These are phyloP conservation scores for Tulasnella sp. DNA, from an alignment of 768 basidiomycete genomes.

Conservation along the genomic window DNA sequence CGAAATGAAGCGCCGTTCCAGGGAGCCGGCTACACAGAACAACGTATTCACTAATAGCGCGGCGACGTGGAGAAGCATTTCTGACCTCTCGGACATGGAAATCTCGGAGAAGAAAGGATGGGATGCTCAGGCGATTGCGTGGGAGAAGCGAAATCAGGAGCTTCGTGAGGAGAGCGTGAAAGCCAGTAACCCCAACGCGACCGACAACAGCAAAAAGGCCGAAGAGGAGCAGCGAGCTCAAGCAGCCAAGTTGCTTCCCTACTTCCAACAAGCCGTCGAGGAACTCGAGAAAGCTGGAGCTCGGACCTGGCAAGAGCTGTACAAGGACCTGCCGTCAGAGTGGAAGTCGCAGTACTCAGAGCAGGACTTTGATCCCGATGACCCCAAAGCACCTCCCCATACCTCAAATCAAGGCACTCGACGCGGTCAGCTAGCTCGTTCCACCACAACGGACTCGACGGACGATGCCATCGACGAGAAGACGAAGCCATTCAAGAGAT, in stretches of 20 bases:
- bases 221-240: constrained; percentile 16
- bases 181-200: not conserved
- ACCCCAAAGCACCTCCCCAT: not conserved
- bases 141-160: not conserved
- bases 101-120: not conserved
- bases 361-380: constrained; percentile 22
- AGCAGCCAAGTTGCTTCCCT: constrained; percentile 30
- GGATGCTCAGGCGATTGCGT: not conserved
- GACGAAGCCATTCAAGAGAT: not conserved
- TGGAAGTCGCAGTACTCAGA: not conserved
- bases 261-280: constrained; percentile 33
- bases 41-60: not conserved
- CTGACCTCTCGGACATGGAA: not conserved
- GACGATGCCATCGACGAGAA: not conserved
- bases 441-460: constrained; percentile 25
- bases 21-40: not conserved
- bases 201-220: not conserved
- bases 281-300: constrained; percentile 34
- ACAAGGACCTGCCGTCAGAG: constrained; percentile 28
- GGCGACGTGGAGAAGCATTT: not conserved
- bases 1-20: constrained; percentile 17
- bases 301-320: constrained; percentile 40
- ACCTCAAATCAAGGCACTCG: not conserved
- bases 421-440: not conserved
- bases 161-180: not conserved